These are phyloP conservation scores for Entonaema liquescens DNA, from an alignment of 495 filamentous ascomycete genomes.

Conservation along the genomic window DNA sequence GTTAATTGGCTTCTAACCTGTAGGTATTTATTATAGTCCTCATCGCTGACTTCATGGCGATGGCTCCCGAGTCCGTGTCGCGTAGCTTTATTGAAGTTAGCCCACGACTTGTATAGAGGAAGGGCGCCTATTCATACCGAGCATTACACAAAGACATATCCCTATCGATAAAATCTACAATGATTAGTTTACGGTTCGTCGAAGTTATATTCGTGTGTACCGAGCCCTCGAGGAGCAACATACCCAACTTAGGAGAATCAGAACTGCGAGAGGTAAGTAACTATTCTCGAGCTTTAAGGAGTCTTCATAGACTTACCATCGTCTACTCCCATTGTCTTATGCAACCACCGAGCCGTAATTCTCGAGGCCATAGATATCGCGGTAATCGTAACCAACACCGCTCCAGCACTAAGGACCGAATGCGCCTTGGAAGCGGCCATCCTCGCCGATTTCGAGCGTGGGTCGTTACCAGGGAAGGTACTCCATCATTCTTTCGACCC, in stretches of 20 bases:
- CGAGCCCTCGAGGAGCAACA: background rate
- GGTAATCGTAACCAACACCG: constrained; percentile 28
- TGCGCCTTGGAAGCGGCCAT: constrained; percentile 18
- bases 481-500: constrained; percentile 22
- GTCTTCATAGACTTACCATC: constrained; percentile 25
- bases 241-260: constrained; percentile 35
- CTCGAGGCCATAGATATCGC: constrained; percentile 27
- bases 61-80: constrained; percentile 27
- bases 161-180: constrained; percentile 24
- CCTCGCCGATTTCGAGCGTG: background rate
- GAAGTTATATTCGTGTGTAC: background rate
- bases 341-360: constrained; percentile 24
- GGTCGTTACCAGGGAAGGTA: background rate
- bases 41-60: constrained; percentile 21
- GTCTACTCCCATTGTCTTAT: constrained; percentile 33
- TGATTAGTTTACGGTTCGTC: background rate
- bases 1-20: constrained; percentile 13
- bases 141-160: constrained; percentile 20
- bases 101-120: background rate
- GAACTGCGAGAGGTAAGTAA: constrained; percentile 22
- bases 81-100: constrained; percentile 22
- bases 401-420: constrained; percentile 19
- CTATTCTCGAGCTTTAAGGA: background rate
- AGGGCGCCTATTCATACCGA: constrained; percentile 7
- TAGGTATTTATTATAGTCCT: constrained; percentile 21